Conservation (phyloP, 1,284 basidiomycete genomes). For the Trichosporon ovoides region DNA sequence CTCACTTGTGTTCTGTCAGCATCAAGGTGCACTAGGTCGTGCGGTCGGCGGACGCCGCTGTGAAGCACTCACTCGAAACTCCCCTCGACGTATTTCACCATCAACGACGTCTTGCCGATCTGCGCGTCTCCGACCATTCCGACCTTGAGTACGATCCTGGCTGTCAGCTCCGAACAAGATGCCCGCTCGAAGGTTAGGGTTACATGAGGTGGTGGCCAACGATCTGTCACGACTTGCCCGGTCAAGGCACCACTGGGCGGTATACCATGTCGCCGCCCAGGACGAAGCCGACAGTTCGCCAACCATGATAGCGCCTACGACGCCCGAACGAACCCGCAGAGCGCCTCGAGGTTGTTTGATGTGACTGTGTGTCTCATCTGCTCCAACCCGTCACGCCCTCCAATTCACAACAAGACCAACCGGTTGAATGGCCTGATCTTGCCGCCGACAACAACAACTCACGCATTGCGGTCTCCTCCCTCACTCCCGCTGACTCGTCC, state of each 20-base stretch:
- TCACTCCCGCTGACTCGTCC: constrained; percentile 44
- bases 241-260: background rate
- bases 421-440: background rate
- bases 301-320: background rate
- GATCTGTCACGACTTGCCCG: too few species aligned
- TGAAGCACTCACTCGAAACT: constrained; percentile 69
- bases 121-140: constrained; percentile 99
- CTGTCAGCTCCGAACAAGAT: constrained; percentile 6
- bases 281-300: too few species aligned
- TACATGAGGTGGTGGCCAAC: too few species aligned
- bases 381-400: constrained; percentile 1
- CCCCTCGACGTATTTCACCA: constrained; percentile 98
- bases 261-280: too few species aligned
- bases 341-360: background rate
- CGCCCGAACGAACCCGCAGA: background rate
- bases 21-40: background rate
- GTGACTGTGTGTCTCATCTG: background rate
- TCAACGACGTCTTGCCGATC: constrained; percentile 95
- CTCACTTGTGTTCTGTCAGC: constrained; percentile 55
- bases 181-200: too few species aligned
- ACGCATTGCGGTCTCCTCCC: constrained; percentile 40
- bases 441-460: constrained; percentile 13
- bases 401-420: background rate
- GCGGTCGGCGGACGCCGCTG: background rate
- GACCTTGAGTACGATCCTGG: constrained; percentile 90